These are phyloP conservation scores for Mycena sanguinolenta DNA, from an alignment of 768 basidiomycete genomes.

Conservation along the genomic window DNA sequence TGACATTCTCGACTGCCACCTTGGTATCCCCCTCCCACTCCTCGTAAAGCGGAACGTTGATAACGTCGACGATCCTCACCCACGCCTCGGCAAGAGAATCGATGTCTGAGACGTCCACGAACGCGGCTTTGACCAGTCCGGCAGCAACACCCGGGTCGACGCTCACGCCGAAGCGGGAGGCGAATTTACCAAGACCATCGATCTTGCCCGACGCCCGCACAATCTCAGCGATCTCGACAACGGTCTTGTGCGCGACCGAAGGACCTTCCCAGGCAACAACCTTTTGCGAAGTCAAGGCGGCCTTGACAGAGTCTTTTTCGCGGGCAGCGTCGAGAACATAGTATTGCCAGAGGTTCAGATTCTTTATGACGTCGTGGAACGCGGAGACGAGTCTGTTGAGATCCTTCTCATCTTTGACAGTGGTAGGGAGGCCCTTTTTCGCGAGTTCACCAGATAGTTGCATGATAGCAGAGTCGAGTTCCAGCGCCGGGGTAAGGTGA, in stretches of 20 bases:
- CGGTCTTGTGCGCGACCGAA: slow-evolving; percentile 67
- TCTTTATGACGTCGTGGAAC: slow-evolving; percentile 71
- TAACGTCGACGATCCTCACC: slow-evolving; percentile 82
- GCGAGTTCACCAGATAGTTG: slow-evolving; percentile 80
- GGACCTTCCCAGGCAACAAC: slow-evolving; percentile 73
- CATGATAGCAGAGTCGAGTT: slow-evolving; percentile 89
- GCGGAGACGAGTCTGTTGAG: slow-evolving; percentile 75
- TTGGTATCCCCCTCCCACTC: slow-evolving; percentile 90
- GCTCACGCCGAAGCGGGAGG: slow-evolving; percentile 75
- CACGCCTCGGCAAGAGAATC: slow-evolving; percentile 78
- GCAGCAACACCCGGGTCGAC: slow-evolving; percentile 78
- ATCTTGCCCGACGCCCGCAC: slow-evolving; percentile 68
- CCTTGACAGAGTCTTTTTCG: slow-evolving; percentile 71
- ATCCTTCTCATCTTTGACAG: slow-evolving; percentile 74
- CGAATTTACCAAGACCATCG: slow-evolving; percentile 68
- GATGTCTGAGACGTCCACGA: slow-evolving; percentile 59
- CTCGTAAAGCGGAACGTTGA: slow-evolving; percentile 90
- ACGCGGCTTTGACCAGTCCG: slow-evolving; percentile 80
- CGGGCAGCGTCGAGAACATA: slow-evolving; percentile 85
- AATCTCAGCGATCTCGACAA: slow-evolving; percentile 76
- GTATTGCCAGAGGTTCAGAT: slow-evolving; percentile 90
- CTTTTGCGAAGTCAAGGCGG: slow-evolving; percentile 63
- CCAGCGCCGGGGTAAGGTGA: slow-evolving; percentile 91
- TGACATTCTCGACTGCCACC: slow-evolving; percentile 80
- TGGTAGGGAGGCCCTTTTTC: slow-evolving; percentile 78